Percentiles rank a stretch among this genome's conserved stretches.
phyloP scores from a whole-genome alignment of 345 rosid species.

The Arabidopsis thaliana region TAIR10.1 NC_003071.7:2270501-2271000 shows the following conservation, averaged over 20 bases:
- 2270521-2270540: constrained; percentile 3
- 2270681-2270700: constrained; percentile 86
- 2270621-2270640: constrained; percentile 65
- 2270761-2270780: constrained; percentile 92
- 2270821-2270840: constrained; percentile 58
- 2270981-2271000: constrained; percentile 82
- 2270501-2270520: constrained; percentile 3
- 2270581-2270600: constrained; percentile 1
- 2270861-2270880: constrained; percentile 72
- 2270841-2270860: constrained; percentile 56
- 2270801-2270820: constrained; percentile 62
- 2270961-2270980: constrained; percentile 87
- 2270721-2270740: constrained; percentile 70
- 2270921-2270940: constrained; percentile 66
- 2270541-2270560: not conserved
- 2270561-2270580: not conserved
- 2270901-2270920: constrained; percentile 89
- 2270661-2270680: constrained; percentile 82
- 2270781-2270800: constrained; percentile 67
- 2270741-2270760: constrained; percentile 90
- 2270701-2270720: constrained; percentile 93
- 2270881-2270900: constrained; percentile 72
- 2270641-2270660: constrained; percentile 72
- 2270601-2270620: constrained; percentile 80
- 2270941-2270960: constrained; percentile 82